Evolutionary conservation across 805 yeast species (phyloP), one percentile per base, ranked within the genome.

Genomic region (Kuraishia ogatae): DNA sequence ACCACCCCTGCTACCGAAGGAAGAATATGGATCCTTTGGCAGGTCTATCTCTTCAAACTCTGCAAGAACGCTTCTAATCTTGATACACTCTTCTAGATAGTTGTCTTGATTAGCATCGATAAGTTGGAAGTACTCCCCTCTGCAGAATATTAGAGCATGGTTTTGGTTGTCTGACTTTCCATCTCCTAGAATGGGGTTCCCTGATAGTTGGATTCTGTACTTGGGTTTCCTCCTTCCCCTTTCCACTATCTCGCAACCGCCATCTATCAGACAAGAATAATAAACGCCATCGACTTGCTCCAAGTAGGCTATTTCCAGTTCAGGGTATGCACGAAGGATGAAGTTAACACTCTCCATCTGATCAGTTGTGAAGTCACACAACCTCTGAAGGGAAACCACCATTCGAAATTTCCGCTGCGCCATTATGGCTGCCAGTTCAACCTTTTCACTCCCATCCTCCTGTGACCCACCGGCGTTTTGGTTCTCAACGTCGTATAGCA

Each of bases 91-190:
- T 66, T 88, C 94, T 52, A 87, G 71, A 64, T 87, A 87, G 65
- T 87, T 85, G 64, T 87, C 94, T 65, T 88, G 96, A 64, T 88
- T 88, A 17, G 94, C 92, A 74, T 88, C 96, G 59, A 87, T 80
- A 60, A 88, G 75, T 64, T 88, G 94, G 57, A 87, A 78, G 64
- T 86, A 87, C 66, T 87, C 94, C 57, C 96, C 96, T 59, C 94
- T 78, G 62, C 83, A 81, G 70, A 85, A 88, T 39, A 86, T 80
- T 52, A 88, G 66, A 5, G 92, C 82, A 66, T 83, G 88, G 63
- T 88, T 88, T 65, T 88, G 96, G 64, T 88, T 88, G 68, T 88
- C 96, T 29, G 91, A 80, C 66, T 87, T 87, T 56, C 96, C 96
- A 66, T 87, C 94, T 51, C 96, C 96, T 57, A 88, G 75, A 54